phyloP scores from a whole-genome alignment of 371 early-diverging fungal genomes.

The Funneliformis caledonium region DNA sequence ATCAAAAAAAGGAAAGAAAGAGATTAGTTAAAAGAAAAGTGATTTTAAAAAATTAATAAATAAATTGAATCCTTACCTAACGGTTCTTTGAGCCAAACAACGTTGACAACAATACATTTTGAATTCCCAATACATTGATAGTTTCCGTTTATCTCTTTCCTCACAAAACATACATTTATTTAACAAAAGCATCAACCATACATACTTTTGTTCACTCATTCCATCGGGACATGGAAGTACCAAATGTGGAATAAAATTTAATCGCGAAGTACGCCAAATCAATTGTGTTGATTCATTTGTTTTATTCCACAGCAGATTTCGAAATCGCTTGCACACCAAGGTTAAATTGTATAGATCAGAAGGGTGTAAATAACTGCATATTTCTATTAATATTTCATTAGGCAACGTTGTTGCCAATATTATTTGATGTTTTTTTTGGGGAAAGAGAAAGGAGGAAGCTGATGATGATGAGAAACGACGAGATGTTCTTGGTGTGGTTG shows the following conservation, averaged over 20 bases:
- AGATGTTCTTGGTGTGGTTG: no score
- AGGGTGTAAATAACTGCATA: conserved; percentile 21
- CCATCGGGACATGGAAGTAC: neutral
- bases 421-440: no score
- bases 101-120: neutral
- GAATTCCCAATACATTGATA: conserved; percentile 15
- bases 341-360: conserved; percentile 18
- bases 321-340: neutral
- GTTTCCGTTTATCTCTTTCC: neutral
- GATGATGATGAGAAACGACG: no score
- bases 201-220: conserved; percentile 17
- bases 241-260: neutral
- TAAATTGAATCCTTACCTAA: neutral
- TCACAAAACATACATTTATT: conserved; percentile 13
- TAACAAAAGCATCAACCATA: conserved; percentile 4
- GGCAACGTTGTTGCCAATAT: conserved; percentile 11
- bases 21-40: neutral
- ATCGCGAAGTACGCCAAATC: conserved; percentile 29
- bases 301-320: neutral
- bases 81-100: conserved; percentile 15
- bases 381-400: conserved; percentile 7
- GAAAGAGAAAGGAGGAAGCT: no score
- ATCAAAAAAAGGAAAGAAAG: neutral
- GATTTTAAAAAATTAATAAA: neutral
- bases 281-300: conserved; percentile 17